Evolutionary conservation across 2,329 filamentous ascomycete species (phyloP), one percentile per base, ranked within the genome.

Genomic region (Verruconis gallopava): DNA sequence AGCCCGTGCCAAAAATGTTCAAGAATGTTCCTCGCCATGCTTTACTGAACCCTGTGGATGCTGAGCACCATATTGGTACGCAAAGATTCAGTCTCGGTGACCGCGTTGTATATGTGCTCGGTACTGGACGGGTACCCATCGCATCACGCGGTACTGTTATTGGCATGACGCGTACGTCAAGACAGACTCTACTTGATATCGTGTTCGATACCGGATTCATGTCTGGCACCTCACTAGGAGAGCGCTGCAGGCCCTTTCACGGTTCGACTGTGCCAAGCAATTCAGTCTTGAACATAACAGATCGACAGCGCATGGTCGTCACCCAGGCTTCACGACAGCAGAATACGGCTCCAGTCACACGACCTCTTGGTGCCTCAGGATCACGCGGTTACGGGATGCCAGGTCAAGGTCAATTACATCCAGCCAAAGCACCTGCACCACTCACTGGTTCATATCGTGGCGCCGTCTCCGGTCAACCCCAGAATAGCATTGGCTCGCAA

Each of bases 161-260:
- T 44, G 91, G 91, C 25, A 81, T 95, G 56, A 95, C 86, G 46
- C 81, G 85, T 43, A 95, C 88, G 21, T 73, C 86, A 15, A 82
- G 84, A 43, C 81, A 80, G 19, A 75, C 84, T 37, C 71, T 95
- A 44, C 70, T 98, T 28, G 91, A 98, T 57, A 75, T 96, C 44
- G 79, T 98, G 5, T 98, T 94, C 62, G 93, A 98, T 58, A 75
- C 77, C 11, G 82, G 85, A 0, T 98, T 98, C 62, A 96, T 98
- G 88, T 93, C 86, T 55, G 91, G 91, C 48, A 95, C 88, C 2
- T 91, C 84, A 0, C 72, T 98, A 13, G 83, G 85, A 45, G 86
- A 88, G 44, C 80, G 91, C 45, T 94, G 89, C 56, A 85, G 86
- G 19, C 79, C 85, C 28, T 98, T 98, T 76, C 78, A 89, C 25